Evolutionary conservation across 2,329 filamentous ascomycete genomes (phyloP), one percentile per base, ranked within the genome.

Genomic region (Pyrenochaeta sp.): DNA sequence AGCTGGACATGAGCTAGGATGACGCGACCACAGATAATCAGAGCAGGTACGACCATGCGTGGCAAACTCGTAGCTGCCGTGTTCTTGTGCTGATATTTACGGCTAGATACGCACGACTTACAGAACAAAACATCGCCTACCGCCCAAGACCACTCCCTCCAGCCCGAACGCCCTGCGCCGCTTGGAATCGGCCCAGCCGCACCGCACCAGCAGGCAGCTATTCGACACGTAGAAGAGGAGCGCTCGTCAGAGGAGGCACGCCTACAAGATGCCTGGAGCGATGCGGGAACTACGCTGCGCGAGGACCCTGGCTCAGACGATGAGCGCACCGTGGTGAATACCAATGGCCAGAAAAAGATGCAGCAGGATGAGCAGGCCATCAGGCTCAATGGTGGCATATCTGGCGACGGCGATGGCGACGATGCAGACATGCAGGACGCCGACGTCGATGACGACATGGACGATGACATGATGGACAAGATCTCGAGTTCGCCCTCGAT

Each of bases 401-500:
- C 69, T 22, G 77, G 72, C 40, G 74, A 72, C 22, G 68, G 69
- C 42, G 74, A 72, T 19, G 68, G 69, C 45, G 77, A 81, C 50
- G 86, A 87, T 50, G 79, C 73, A 13, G 83, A 86, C 52, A 76
- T 82, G 65, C 88, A 87, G 48, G 89, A 90, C 69, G 91, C 84
- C 47, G 87, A 91, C 61, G 81, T 79, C 34, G 85, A 86, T 59
- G 90, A 91, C 68, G 86, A 91, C 70, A 81, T 93, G 77, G 93
- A 96, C 73, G 89, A 97, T 79, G 94, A 98, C 78, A 89, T 97
- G 88, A 92, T 96, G 91, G 95, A 98, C 82, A 95, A 95, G 80
- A 97, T 99, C 67, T 98, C 94, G 72, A 98, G 93, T 79, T 98
- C 94, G 72, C 95, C 95, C 75, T 98, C 94, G 71, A 99, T 99